Conservation (phyloP, 257 asterid genomes). For the Jacaranda mimosifolia region DNA sequence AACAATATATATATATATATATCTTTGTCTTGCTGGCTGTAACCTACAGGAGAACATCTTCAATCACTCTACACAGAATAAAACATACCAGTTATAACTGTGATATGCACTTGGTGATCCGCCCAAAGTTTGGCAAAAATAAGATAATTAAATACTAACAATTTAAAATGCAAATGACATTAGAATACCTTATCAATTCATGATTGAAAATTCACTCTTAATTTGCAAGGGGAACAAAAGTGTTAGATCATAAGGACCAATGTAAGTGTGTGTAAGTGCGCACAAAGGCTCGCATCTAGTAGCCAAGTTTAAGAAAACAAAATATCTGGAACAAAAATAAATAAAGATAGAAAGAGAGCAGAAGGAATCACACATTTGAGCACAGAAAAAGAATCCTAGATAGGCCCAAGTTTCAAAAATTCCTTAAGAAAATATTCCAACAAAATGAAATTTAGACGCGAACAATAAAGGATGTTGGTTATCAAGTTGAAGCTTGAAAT, state of each 20-base stretch:
- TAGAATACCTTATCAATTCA: conserved; percentile 92
- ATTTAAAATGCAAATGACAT: conserved; percentile 94
- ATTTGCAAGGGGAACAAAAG: conserved; percentile 60
- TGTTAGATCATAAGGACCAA: not conserved
- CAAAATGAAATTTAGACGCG: not conserved
- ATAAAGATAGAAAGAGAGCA: too few relatives aligned
- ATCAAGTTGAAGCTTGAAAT: not conserved
- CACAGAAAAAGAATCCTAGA: not conserved
- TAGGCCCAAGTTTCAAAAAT: not conserved
- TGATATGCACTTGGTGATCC: not conserved
- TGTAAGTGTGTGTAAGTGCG: too few relatives aligned
- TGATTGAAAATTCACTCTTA: conserved; percentile 92
- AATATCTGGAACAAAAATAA: not conserved
- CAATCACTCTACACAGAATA: conserved; percentile 16
- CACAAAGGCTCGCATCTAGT: not conserved
- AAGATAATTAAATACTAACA: conserved; percentile 47
- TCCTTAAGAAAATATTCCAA: not conserved
- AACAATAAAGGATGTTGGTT: too few relatives aligned
- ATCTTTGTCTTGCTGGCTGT: conserved; percentile 98
- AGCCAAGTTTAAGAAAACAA: not conserved
- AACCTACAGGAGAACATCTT: conserved; percentile 60
- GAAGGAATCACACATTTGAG: not conserved
- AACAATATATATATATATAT: conserved; percentile 90
- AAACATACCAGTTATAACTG: conserved; percentile 10
- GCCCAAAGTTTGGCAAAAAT: not conserved